Percentiles rank a stretch among this genome's conserved stretches.
phyloP scores from a whole-genome alignment of 2,329 filamentous ascomycete species.

The Sporothrix euskadiensis region DNA sequence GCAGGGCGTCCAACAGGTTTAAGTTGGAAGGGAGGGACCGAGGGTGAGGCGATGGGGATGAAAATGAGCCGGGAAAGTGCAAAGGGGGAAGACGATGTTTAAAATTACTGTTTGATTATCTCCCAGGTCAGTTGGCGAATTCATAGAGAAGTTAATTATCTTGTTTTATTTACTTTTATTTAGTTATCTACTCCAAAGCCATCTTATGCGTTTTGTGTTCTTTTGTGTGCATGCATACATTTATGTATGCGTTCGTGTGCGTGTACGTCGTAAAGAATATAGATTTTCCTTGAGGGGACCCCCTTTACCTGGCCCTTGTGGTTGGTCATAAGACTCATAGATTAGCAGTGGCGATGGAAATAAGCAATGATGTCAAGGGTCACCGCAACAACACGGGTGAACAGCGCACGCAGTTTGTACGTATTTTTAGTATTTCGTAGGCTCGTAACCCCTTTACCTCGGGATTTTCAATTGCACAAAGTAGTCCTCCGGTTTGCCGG shows the following conservation, averaged over 20 bases:
- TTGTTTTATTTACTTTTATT: not conserved
- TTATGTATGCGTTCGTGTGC: not conserved
- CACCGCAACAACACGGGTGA: too few species aligned
- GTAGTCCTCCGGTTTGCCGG: not conserved
- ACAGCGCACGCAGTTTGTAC: too few species aligned
- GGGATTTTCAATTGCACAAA: not conserved
- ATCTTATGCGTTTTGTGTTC: not conserved
- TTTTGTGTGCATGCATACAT: not conserved
- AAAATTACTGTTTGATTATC: not conserved
- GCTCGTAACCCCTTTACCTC: not conserved
- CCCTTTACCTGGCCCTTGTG: too few species aligned
- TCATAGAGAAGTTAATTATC: not conserved
- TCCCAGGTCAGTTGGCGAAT: not conserved
- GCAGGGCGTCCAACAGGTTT: conserved; percentile 17
- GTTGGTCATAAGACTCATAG: too few species aligned
- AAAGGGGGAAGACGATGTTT: not conserved
- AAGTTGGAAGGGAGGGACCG: not conserved
- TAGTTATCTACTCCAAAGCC: not conserved
- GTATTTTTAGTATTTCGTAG: too few species aligned
- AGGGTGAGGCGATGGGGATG: not conserved
- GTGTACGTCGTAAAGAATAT: too few species aligned
- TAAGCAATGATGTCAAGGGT: too few species aligned
- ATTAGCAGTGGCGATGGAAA: too few species aligned
- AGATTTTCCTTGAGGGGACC: too few species aligned
- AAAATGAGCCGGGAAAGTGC: not conserved